phyloP scores from a whole-genome alignment of 108 stramenopile genomes.

The Cyclotella atomus region DNA sequence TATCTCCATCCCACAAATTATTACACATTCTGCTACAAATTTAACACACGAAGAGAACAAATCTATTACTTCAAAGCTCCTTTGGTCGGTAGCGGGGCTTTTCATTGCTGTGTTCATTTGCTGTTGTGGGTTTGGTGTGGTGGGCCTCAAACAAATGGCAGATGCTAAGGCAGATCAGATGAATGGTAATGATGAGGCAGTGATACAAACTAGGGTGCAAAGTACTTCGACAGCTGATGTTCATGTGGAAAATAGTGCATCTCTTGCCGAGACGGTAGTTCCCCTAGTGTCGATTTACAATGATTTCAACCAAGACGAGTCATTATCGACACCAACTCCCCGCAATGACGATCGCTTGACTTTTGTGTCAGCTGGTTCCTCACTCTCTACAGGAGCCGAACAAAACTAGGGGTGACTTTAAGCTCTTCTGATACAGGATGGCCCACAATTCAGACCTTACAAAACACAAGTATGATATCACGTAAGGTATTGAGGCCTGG shows the following conservation, averaged over 20 bases:
- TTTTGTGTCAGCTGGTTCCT: neutral
- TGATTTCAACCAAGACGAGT: neutral
- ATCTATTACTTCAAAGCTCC: neutral
- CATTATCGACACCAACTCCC: neutral
- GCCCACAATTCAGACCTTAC: neutral
- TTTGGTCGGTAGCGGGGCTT: neutral
- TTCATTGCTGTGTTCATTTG: neutral
- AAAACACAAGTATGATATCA: neutral
- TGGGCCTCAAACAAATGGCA: neutral
- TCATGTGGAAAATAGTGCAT: neutral
- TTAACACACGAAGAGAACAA: neutral
- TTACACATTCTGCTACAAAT: neutral
- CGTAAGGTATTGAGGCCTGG: neutral
- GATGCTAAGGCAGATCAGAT: neutral
- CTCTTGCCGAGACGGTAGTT: slow-evolving; percentile 1
- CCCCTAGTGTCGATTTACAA: neutral
- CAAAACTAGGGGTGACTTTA: slow-evolving; percentile 4
- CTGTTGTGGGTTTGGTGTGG: neutral
- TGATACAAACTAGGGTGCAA: neutral
- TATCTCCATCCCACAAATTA: neutral
- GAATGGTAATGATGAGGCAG: neutral
- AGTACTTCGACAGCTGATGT: neutral
- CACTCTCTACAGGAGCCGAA: neutral
- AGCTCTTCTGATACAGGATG: neutral
- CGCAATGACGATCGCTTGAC: neutral